These are phyloP conservation scores for Arabidopsis arenosa DNA, from an alignment of 345 rosid species.

Conservation along the genomic window DNA sequence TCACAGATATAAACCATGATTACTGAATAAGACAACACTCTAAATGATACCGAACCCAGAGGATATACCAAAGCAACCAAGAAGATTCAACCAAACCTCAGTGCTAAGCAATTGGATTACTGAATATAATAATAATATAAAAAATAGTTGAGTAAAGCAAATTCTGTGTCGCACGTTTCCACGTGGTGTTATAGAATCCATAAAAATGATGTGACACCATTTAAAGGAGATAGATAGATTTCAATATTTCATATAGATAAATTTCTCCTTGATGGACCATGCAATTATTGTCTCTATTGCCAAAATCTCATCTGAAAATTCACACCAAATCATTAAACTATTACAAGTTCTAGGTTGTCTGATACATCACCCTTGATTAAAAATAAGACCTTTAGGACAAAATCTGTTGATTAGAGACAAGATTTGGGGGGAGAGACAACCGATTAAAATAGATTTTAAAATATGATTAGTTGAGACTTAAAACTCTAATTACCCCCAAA, in stretches of 20 bases:
- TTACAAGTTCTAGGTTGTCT: conserved; percentile 28
- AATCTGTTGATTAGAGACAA: conserved; percentile 20
- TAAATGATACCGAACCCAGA: conserved; percentile 17
- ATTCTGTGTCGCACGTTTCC: conserved; percentile 37
- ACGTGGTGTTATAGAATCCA: conserved; percentile 42
- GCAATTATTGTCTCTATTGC: conserved; percentile 43
- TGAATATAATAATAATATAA: conserved; percentile 16
- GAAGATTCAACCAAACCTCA: conserved; percentile 18
- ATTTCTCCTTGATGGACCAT: conserved; percentile 30
- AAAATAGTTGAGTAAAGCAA: conserved; percentile 13
- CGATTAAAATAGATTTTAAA: neutral
- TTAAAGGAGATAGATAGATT: neutral
- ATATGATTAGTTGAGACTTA: neutral
- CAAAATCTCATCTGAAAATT: conserved; percentile 10
- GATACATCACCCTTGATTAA: conserved; percentile 23
- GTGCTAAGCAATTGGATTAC: conserved; percentile 7
- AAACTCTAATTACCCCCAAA: conserved; percentile 9
- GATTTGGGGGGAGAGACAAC: neutral
- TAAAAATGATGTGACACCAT: conserved; percentile 41
- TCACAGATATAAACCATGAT: too few species aligned
- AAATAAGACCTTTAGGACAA: neutral
- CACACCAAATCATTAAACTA: conserved; percentile 26
- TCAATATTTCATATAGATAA: neutral
- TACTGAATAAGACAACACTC: too few species aligned
- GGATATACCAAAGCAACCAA: conserved; percentile 8